Base-by-base conservation (phyloP, 78 protist genomes). In the Dictyostelium brefeldianum region DNA sequence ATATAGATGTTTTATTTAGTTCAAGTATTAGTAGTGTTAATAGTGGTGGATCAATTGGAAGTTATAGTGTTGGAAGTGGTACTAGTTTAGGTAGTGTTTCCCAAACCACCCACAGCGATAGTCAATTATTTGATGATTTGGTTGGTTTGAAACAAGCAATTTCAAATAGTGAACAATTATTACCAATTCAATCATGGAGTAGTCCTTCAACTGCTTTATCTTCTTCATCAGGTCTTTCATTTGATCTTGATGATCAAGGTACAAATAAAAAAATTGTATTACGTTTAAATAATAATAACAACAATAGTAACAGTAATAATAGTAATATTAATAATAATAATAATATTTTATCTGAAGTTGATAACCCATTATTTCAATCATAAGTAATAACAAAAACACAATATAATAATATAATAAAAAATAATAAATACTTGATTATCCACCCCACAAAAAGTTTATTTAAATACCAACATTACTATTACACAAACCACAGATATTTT, bases 21-120 rank as follows among this genome's bases (percentile, higher is more conserved):
- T 67, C 75, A 12, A 67, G 75, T 31, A 47, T 67, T 67, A 47
- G 75, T 31, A 67, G 75, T 67, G 70, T 62, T 31, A 62, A 62
- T 62, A 62, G 70, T 62, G 43, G 43, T 36, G 43, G 43, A 36
- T 36, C 43, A 36, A 36, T 36, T 36, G 43, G 43, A 36, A 62
- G 27, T 31, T 67, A 67, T 67, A 67, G 75, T 31, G 29, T 67
- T 15, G 75, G 75, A 14, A 67, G 36, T 67, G 29, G 43, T 17
- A 31, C 47, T 31, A 31, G 75, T 31, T 67, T 67, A 31, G 75
- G 75, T 67, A 62, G 14, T 4, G 22, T 25, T 62, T 36, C 27
- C n/a, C 27, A 41, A 6, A 22, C 17, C 2, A 47, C 25, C 31
- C 75, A 67, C 31, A 36, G 43, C 43, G 43, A 36, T 36, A 36